phyloP scores from a whole-genome alignment of 1,139 yeast genomes.

The Suhomyces choctaworum region DNA sequence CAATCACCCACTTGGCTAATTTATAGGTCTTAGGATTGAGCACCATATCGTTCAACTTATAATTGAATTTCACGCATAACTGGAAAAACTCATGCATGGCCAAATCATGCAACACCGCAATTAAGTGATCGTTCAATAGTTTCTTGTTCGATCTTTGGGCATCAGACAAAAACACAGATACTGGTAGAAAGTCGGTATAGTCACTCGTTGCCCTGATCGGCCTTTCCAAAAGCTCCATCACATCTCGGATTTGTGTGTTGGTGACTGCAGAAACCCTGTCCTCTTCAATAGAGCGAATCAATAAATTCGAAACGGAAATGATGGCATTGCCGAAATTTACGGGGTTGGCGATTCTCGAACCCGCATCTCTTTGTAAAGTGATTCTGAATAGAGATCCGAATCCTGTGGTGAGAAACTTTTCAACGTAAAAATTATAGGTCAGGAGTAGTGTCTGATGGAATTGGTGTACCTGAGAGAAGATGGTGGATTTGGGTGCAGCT shows the following conservation, averaged over 20 bases:
- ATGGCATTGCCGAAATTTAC: conserved; percentile 63
- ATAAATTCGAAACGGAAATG: conserved; percentile 57
- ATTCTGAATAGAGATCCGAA: conserved; percentile 50
- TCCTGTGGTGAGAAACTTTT: conserved; percentile 20
- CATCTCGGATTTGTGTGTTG: conserved; percentile 54
- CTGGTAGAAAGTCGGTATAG: conserved; percentile 43
- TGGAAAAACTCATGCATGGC: conserved; percentile 64
- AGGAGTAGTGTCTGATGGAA: background rate
- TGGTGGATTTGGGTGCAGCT: background rate
- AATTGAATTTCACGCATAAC: conserved; percentile 62
- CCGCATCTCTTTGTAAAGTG: conserved; percentile 55
- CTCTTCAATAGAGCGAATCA: conserved; percentile 63
- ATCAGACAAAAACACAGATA: conserved; percentile 45
- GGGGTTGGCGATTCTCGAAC: conserved; percentile 58
- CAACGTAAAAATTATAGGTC: conserved; percentile 8
- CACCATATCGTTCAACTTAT: conserved; percentile 60
- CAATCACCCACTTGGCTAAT: conserved; percentile 71
- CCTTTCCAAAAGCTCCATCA: conserved; percentile 57
- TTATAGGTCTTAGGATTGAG: conserved; percentile 62
- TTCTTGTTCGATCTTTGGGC: conserved; percentile 22
- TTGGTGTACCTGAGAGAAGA: background rate
- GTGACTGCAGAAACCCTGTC: conserved; percentile 54
- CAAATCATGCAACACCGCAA: conserved; percentile 60
- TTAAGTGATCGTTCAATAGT: conserved; percentile 36
- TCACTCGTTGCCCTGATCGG: conserved; percentile 49